Evolutionary conservation across 306 rosid species (phyloP), one percentile per base, ranked within the genome.

Genomic region (Cajanus cajan): DNA sequence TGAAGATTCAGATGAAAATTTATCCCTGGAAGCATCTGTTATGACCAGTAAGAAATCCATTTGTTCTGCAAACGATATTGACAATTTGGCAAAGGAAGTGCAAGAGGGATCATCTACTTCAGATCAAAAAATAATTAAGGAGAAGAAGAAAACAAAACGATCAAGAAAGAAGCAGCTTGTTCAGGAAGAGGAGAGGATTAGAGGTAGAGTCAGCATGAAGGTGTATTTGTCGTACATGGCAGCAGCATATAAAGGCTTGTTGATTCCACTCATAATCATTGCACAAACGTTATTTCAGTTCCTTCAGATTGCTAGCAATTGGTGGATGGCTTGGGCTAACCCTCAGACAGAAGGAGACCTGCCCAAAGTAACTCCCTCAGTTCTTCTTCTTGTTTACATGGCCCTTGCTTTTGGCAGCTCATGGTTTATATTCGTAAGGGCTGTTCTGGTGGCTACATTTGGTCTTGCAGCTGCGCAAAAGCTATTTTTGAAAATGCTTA

Each of bases 291-390:
- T 90, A 33, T 96, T 96, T 90, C 99, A 96, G 83, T 96, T 96
- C 89, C 99, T 96, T 83, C 99, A 96, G 88, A 96, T 96, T 84
- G 97, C 99, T 73, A 93, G 99, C 76, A 96, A 89, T 84, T 96
- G 99, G 99, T 96, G 99, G 99, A 96, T 96, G 99, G 99, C 99
- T 39, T 96, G 98, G 99, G 99, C 99, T 55, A 96, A 96, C 88
- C 99, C 99, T 81, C 99, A 93, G 89, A 96, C 98, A 14, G 93
- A 86, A 88, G 97, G 98, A 80, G 99, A 88, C 69, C 80, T 76
- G 71, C 91, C 99, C 34, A 96, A 90, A 93, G 94, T 88, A 80
- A 86, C 90, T 85, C 89, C 99, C 16, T 82, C 88, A 86, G 77
- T 71, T 54, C 98, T 96, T 85, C 93, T 96, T 82, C 84, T 72